Evolutionary conservation across 148 eudicot genomes (phyloP).

Genomic region (Amaranthus palmeri): DNA sequence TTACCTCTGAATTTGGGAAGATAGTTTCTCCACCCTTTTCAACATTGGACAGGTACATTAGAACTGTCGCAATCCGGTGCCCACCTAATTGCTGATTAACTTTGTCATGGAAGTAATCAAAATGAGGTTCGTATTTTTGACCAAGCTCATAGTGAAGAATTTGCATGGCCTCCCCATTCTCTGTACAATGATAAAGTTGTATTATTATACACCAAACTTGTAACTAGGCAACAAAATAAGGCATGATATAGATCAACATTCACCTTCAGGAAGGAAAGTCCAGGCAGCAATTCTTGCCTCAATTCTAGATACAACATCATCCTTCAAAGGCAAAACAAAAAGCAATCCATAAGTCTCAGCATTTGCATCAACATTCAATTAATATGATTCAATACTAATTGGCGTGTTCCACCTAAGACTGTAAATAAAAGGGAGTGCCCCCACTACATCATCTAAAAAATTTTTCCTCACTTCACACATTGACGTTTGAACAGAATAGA

Average conservation of each 20-base stretch:
- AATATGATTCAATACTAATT: too few species aligned
- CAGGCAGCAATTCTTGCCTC: conserved; percentile 84
- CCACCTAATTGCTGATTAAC: conserved; percentile 72
- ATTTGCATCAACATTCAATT: not conserved
- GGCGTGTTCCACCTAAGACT: too few species aligned
- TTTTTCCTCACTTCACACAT: too few species aligned
- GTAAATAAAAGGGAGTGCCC: too few species aligned
- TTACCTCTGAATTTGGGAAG: conserved; percentile 73
- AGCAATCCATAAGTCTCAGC: not conserved
- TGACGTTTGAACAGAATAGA: too few species aligned
- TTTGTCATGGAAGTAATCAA: conserved; percentile 73
- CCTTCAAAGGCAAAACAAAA: conserved; percentile 36
- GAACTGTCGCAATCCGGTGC: conserved; percentile 80
- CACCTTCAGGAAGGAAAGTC: conserved; percentile 90
- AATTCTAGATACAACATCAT: conserved; percentile 57
- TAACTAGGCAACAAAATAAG: not conserved
- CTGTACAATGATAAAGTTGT: conserved; percentile 29
- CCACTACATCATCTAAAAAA: too few species aligned
- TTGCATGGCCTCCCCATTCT: conserved; percentile 90
- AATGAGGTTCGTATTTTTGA: conserved; percentile 91
- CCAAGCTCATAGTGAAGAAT: conserved; percentile 76
- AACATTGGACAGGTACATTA: conserved; percentile 84
- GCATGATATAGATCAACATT: conserved; percentile 6
- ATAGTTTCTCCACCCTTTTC: conserved; percentile 87
- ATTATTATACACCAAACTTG: not conserved